These are phyloP conservation scores for Eucalyptus lansdowneana DNA, from an alignment of 345 rosid species.

Conservation along the genomic window DNA sequence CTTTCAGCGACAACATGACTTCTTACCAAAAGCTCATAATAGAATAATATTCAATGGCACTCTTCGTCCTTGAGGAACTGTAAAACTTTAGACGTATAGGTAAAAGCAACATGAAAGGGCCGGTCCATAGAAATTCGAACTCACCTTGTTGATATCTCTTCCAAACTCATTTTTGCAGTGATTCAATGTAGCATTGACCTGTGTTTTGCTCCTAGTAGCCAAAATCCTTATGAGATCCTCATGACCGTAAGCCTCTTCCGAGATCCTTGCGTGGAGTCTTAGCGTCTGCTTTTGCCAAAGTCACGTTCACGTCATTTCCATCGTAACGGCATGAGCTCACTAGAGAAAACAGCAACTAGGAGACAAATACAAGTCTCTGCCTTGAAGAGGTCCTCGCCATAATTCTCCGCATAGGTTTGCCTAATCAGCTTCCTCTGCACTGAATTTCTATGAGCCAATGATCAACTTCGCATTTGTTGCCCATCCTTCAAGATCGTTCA, in stretches of 20 bases:
- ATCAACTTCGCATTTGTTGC: constrained; percentile 71
- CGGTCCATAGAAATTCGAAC: too few species aligned
- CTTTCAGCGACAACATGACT: neutral
- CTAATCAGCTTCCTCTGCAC: constrained; percentile 49
- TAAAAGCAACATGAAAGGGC: too few species aligned
- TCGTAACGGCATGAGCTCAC: neutral
- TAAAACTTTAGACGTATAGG: neutral
- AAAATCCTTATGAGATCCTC: too few species aligned
- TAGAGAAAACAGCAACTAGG: neutral
- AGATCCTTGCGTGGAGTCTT: too few species aligned
- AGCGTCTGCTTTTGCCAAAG: too few species aligned
- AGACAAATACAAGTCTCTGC: neutral
- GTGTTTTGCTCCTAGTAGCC: too few species aligned
- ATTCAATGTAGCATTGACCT: too few species aligned
- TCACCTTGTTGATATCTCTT: too few species aligned
- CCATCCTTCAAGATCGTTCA: constrained; percentile 46
- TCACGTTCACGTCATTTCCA: too few species aligned
- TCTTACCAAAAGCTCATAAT: neutral
- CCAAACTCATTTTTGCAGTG: too few species aligned
- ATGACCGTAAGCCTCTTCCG: too few species aligned
- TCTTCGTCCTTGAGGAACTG: neutral
- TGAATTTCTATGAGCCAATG: constrained; percentile 63
- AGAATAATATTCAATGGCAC: neutral
- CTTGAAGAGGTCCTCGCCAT: constrained; percentile 3
- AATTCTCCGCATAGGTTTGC: constrained; percentile 31